A percentile compares a stretch with the other conserved stretches of the same genome.
phyloP scores from a whole-genome alignment of 73 alveolate species.

The Tetrahymena borealis region DNA sequence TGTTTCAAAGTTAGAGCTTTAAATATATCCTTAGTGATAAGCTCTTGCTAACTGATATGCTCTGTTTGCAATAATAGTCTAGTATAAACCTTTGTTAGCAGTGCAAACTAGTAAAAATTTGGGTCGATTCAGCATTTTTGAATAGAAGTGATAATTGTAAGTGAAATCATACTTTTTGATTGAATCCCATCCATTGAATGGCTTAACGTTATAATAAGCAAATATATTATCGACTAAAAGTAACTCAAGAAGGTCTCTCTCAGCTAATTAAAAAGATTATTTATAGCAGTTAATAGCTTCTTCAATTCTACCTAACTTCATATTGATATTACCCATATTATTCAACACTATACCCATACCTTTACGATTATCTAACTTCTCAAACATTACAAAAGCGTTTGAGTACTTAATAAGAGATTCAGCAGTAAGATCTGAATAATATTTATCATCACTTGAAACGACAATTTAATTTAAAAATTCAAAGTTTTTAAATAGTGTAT shows the following conservation, averaged over 20 bases:
- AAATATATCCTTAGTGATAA: neutral
- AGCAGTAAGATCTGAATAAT: neutral
- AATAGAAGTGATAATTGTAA: neutral
- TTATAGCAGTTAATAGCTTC: neutral
- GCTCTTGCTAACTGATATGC: neutral
- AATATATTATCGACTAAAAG: neutral
- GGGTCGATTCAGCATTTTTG: neutral
- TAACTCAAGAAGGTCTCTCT: neutral
- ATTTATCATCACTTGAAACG: neutral
- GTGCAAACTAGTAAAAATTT: neutral
- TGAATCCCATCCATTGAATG: neutral
- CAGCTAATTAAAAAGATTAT: neutral
- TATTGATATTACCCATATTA: neutral
- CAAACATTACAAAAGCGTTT: neutral
- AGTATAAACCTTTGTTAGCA: neutral
- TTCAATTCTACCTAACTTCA: neutral
- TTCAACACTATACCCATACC: neutral
- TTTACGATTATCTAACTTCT: neutral
- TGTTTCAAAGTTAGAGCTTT: neutral
- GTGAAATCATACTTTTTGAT: neutral
- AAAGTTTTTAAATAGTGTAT: neutral
- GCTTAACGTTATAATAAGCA: neutral
- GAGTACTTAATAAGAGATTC: neutral
- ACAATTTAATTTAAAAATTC: neutral
- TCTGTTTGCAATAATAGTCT: neutral